phyloP scores from a whole-genome alignment of 768 basidiomycete genomes.

The Coprinopsis sp. region DNA sequence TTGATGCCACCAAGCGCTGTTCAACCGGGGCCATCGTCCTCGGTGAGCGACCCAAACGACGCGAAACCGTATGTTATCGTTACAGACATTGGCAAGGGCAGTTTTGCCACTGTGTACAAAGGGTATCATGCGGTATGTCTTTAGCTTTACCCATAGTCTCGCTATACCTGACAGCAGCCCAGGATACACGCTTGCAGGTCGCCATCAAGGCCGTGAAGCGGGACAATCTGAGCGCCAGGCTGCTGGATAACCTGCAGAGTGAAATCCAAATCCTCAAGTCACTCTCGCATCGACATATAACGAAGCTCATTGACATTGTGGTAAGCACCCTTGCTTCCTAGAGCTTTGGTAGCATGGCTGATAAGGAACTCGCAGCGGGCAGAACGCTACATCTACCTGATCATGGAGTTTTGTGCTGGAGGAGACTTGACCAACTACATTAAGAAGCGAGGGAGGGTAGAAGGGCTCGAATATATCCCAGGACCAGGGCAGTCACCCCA shows the following conservation, averaged over 20 bases:
- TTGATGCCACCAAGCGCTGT: constrained; percentile 6
- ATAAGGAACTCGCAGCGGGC: constrained; percentile 47
- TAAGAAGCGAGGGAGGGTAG: constrained; percentile 93
- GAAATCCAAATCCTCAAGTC: constrained; percentile 97
- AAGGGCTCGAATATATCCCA: constrained; percentile 80
- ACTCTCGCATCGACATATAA: constrained; percentile 89
- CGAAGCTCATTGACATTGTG: constrained; percentile 87
- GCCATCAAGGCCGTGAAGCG: constrained; percentile 95
- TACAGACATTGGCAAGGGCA: constrained; percentile 79
- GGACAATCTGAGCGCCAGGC: constrained; percentile 82
- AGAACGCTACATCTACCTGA: constrained; percentile 81
- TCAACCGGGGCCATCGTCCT: background rate
- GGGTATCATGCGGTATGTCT: constrained; percentile 82
- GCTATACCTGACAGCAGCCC: constrained; percentile 1
- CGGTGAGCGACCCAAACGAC: constrained; percentile 50
- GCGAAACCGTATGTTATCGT: constrained; percentile 74
- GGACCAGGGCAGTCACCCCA: constrained; percentile 62
- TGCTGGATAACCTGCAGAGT: constrained; percentile 96
- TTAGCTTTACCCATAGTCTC: background rate
- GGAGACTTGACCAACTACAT: constrained; percentile 96
- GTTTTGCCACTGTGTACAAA: constrained; percentile 94
- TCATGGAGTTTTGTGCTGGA: constrained; percentile 97
- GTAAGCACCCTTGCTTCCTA: constrained; percentile 39
- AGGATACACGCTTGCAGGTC: constrained; percentile 76
- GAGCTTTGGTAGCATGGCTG: constrained; percentile 13